These are phyloP conservation scores for Cyclotella kingstonii DNA, from an alignment of 108 stramenopile species.

Conservation along the genomic window DNA sequence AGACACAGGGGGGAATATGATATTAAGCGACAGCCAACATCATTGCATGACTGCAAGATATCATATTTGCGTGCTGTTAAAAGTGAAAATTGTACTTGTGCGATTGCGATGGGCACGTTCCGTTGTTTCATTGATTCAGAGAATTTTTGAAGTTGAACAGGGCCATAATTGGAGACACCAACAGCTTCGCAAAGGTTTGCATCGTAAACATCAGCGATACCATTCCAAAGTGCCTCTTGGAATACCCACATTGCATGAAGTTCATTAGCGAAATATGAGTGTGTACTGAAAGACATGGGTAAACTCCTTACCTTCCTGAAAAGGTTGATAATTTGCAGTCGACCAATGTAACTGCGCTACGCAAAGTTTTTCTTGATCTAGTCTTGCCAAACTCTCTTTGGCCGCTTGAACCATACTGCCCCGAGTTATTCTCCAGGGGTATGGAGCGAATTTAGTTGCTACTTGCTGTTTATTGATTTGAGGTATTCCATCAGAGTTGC, in stretches of 20 bases:
- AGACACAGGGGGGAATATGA: conserved; percentile 82
- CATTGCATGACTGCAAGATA: conserved; percentile 76
- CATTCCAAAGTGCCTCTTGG: conserved; percentile 72
- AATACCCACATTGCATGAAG: background rate
- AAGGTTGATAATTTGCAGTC: conserved; percentile 80
- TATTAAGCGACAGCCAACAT: conserved; percentile 68
- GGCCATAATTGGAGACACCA: conserved; percentile 81
- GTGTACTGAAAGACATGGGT: background rate
- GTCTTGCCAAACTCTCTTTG: conserved; percentile 54
- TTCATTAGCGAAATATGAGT: background rate
- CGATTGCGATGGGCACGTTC: conserved; percentile 76
- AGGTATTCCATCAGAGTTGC: conserved; percentile 11
- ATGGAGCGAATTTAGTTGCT: conserved; percentile 86
- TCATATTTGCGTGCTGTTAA: conserved; percentile 69
- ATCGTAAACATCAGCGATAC: conserved; percentile 79
- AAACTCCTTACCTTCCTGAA: conserved; percentile 54
- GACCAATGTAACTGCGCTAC: conserved; percentile 85
- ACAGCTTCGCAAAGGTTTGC: conserved; percentile 73
- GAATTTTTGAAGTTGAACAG: conserved; percentile 61
- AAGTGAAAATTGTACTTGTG: conserved; percentile 83
- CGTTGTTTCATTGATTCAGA: conserved; percentile 51
- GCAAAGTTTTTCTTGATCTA: conserved; percentile 74
- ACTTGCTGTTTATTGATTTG: conserved; percentile 62
- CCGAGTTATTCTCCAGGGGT: conserved; percentile 79
- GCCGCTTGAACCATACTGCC: conserved; percentile 66